Conservation (phyloP, 1,139 yeast species). For the Lodderomyces pseudojiufengensis region DNA sequence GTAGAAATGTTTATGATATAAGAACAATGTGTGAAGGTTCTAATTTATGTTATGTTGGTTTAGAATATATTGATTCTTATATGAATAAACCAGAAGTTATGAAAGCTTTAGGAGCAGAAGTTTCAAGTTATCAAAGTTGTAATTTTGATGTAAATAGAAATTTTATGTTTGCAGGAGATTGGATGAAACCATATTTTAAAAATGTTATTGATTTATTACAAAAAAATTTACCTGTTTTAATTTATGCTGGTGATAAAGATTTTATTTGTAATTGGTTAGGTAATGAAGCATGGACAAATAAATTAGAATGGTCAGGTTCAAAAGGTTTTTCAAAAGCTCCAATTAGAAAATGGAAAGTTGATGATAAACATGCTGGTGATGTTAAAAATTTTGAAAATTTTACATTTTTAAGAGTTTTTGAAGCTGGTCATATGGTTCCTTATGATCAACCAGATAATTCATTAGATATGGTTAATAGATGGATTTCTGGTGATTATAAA, state of each 20-base stretch:
- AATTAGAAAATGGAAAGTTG: slow-evolving; percentile 37
- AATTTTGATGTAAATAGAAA: slow-evolving; percentile 79
- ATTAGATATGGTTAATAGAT: slow-evolving; percentile 46
- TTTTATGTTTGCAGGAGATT: slow-evolving; percentile 83
- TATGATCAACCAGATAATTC: slow-evolving; percentile 45
- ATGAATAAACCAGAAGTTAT: slow-evolving; percentile 43
- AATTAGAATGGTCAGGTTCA: slow-evolving; percentile 61
- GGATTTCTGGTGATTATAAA: slow-evolving; percentile 38
- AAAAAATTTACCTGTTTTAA: slow-evolving; percentile 61
- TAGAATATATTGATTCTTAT: slow-evolving; percentile 31
- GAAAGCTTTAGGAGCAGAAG: slow-evolving; percentile 89
- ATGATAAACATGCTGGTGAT: slow-evolving; percentile 41
- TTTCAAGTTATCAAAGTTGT: slow-evolving; percentile 77
- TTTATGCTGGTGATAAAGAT: slow-evolving; percentile 85
- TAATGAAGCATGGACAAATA: slow-evolving; percentile 77
- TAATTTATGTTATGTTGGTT: slow-evolving; percentile 60
- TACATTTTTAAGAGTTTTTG: slow-evolving; percentile 46
- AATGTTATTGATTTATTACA: slow-evolving; percentile 57
- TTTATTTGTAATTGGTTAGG: slow-evolving; percentile 87
- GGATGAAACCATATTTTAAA: slow-evolving; percentile 85
- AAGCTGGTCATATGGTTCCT: slow-evolving; percentile 53
- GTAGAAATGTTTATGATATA: slow-evolving; percentile 90
- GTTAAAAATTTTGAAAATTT: slow-evolving; percentile 45
- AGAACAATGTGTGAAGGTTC: slow-evolving; percentile 82
- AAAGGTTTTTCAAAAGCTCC: slow-evolving; percentile 46